Evolutionary conservation across 768 basidiomycete species (phyloP).

Genomic region (Kwoniella sp.): DNA sequence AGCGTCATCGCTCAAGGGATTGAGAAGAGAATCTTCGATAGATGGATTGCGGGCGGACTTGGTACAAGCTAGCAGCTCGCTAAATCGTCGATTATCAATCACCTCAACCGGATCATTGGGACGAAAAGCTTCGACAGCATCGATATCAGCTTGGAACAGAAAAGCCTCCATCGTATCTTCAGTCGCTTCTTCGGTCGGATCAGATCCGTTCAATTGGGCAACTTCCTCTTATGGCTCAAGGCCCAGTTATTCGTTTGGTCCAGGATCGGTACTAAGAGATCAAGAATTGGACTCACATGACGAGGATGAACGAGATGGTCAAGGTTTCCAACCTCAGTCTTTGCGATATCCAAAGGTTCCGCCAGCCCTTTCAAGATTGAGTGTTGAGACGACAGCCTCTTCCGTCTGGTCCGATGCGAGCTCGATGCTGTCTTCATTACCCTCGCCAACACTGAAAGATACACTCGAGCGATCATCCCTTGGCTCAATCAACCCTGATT

Average conservation of each 20-base stretch:
- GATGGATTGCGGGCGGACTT: conserved; percentile 19
- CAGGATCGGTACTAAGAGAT: neutral
- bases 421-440: conserved; percentile 1
- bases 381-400: conserved; percentile 14
- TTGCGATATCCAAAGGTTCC: conserved; percentile 25
- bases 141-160: conserved; percentile 6
- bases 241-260: neutral
- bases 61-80: conserved; percentile 1
- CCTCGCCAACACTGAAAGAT: neutral
- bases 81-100: conserved; percentile 2
- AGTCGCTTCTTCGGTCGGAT: conserved; percentile 13
- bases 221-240: conserved; percentile 14
- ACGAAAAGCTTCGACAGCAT: conserved; percentile 2
- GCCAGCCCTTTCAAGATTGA: conserved; percentile 4
- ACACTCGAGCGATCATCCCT: conserved; percentile 4
- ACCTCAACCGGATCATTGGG: neutral
- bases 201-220: conserved; percentile 23
- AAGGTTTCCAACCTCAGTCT: conserved; percentile 19
- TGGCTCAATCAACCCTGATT: neutral
- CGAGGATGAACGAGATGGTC: conserved; percentile 1
- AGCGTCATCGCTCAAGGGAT: conserved; percentile 4
- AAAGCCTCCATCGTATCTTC: conserved; percentile 1
- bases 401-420: conserved; percentile 13
- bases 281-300: neutral
- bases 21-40: conserved; percentile 21